Conservation (phyloP, 495 filamentous ascomycete species). For the Tuber melanosporum region DNA sequence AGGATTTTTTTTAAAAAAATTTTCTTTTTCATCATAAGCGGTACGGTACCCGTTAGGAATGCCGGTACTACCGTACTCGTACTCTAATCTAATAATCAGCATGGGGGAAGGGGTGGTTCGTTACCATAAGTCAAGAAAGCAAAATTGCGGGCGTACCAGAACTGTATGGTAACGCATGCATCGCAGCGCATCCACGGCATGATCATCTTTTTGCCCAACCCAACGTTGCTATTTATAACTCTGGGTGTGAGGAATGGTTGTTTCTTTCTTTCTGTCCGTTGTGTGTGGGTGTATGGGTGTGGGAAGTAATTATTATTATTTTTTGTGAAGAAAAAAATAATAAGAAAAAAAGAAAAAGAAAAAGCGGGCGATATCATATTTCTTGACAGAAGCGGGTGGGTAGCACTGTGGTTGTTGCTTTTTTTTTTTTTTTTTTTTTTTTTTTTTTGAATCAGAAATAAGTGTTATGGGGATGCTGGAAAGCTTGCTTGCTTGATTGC, state of each 20-base stretch:
- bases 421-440: background rate
- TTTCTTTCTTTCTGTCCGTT: background rate
- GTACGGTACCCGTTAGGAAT: too few species aligned
- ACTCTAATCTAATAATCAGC: too few species aligned
- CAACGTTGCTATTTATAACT: constrained; percentile 1
- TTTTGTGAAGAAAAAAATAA: background rate
- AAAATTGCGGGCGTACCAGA: background rate
- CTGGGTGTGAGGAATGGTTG: background rate
- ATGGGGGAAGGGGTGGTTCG: too few species aligned
- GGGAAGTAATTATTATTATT: background rate
- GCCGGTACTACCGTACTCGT: too few species aligned
- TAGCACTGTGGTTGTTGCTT: background rate
- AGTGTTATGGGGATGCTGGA: background rate
- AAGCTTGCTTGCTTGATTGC: constrained; percentile 18
- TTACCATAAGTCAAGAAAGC: too few species aligned
- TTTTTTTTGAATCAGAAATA: background rate
- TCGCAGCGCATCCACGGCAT: background rate
- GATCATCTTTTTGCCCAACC: background rate
- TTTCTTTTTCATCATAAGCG: too few species aligned
- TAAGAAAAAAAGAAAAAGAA: background rate
- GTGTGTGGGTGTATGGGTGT: background rate
- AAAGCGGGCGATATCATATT: background rate
- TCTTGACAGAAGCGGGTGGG: background rate
- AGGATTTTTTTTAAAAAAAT: too few species aligned
- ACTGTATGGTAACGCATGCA: background rate